Percentiles rank a stretch among this genome's conserved stretches.
Conservation (phyloP, 2,329 filamentous ascomycete genomes). For the Clonostachys rhizophaga region DNA sequence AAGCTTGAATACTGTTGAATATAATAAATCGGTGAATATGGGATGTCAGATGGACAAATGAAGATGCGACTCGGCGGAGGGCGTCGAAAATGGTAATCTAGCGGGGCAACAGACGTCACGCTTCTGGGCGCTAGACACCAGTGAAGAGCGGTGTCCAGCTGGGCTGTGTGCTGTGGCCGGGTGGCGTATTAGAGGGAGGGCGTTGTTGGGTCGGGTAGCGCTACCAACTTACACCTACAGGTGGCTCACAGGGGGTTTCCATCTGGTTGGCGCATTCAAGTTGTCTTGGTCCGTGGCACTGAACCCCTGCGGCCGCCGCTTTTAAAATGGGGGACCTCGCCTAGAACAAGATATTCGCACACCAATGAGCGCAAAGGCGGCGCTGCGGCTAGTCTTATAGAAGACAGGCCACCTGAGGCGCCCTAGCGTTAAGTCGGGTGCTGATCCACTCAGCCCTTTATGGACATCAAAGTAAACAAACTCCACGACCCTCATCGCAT, state of each 20-base stretch:
- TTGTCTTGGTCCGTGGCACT: neutral
- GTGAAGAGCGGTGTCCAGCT: too few species aligned
- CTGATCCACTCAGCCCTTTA: neutral
- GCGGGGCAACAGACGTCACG: too few species aligned
- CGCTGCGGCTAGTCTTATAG: too few species aligned
- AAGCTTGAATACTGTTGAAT: slow-evolving; percentile 3
- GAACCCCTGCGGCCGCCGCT: neutral
- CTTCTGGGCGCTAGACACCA: too few species aligned
- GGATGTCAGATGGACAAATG: neutral
- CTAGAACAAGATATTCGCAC: too few species aligned
- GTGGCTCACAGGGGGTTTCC: neutral
- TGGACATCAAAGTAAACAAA: slow-evolving; percentile 4
- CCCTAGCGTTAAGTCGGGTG: too few species aligned
- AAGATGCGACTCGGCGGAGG: neutral
- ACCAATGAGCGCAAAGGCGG: too few species aligned
- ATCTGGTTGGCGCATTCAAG: neutral
- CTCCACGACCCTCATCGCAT: neutral
- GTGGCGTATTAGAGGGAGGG: neutral
- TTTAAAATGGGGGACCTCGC: too few species aligned
- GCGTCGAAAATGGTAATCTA: too few species aligned
- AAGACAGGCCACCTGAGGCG: too few species aligned
- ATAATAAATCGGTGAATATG: neutral
- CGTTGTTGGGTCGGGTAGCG: too few species aligned
- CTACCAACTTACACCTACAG: too few species aligned
- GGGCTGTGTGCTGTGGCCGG: neutral